Evolutionary conservation across 2,329 filamentous ascomycete genomes (phyloP), one percentile per base, ranked within the genome.

Genomic region (Chaetomium sp.): DNA sequence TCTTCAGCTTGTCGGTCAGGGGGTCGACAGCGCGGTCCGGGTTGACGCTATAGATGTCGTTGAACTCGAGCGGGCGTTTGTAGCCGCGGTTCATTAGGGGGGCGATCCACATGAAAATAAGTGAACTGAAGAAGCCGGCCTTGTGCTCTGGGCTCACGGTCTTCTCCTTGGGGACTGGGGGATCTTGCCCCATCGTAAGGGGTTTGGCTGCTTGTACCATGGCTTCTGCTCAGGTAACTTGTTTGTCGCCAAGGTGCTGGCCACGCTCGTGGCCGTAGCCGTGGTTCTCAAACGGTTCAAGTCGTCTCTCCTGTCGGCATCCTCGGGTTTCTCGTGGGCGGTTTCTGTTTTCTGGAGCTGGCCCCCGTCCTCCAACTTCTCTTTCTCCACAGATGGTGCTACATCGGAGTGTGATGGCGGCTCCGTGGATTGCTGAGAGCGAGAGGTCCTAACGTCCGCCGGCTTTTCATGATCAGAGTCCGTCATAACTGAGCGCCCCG

Each of bases 61-160:
- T 91, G 62, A 88, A 79, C 72, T 97, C 90, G 2, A 99, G 83
- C 2, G 88, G 87, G 16, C 95, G 88, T 74, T 92, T 88, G 77
- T 97, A 98, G 42, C 95, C 95, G 47, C 87, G 85, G 88, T 78
- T 83, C 93, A 98, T 98, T 62, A 98, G 74, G 1, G 92, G 89
- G 0, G 87, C 87, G 83, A 97, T 94, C 94, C 94, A 98, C 75
- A 92, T 87, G 74, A 97, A 98, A 4, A 89, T 90, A 25, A 96
- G 75, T 63, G 82, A 75, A 78, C 91, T 96, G 68, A 95, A 84
- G 72, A 93, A 89, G 2, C 84, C 80, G 5, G 93, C 93, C 4
- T 80, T 82, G 74, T 92, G 82, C 78, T 97, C 93, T 67, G 84
- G 85, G 6, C 87, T 93, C 0, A 81, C 75, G 7, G 70, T 71